Base-by-base conservation (phyloP, 2,329 filamentous ascomycete species). In the Clonostachys rosea region DNA sequence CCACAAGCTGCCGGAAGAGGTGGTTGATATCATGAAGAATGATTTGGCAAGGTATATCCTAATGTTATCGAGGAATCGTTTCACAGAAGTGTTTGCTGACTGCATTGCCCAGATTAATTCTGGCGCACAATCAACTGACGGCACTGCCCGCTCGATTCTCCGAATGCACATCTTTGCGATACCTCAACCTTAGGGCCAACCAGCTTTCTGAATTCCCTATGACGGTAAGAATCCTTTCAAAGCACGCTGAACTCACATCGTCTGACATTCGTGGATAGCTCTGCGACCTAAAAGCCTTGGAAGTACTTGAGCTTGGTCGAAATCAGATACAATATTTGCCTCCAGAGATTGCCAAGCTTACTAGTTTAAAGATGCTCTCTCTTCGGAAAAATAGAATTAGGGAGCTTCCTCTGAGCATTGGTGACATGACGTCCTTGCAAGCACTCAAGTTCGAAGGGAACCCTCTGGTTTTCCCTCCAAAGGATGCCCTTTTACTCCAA, bases 371-470 rank as follows among this genome's bases (percentile, higher is more conserved):
- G 61, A 91, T 96, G 14, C 75, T 97, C 47, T 91, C 91, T 3
- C 79, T 96, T 35, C 87, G 89, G 55, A 89, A 88, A 61, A 96
- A 96, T 63, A 82, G 86, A 50, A 89, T 97, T 56, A 84, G 89
- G 53, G 86, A 91, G 55, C 72, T 97, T 16, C 92, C 92, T 2
- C 70, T 88, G 7, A 91, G 89, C 54, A 70, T 97, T 18, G 90
- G 89, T 47, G 91, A 96, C 53, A 95, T 96, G 87, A 84, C 79
- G 48, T 94, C 90, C 47, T 71, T 97, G 49, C 89, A 92, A 61
- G 87, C 95, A 54, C 75, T 97, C 48, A 96, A 95, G 65, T 81
- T 96, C 35, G 87, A 92, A 49, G 90, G 90, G 42, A 96, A 96
- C 56, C 89, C 89, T 9, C 79, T 96, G 49, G 80, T 78, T 49